A percentile compares a stretch with the other conserved stretches of the same genome.
Conservation (phyloP, 2,329 filamentous ascomycete species). For the Cercospora sojina region DNA sequence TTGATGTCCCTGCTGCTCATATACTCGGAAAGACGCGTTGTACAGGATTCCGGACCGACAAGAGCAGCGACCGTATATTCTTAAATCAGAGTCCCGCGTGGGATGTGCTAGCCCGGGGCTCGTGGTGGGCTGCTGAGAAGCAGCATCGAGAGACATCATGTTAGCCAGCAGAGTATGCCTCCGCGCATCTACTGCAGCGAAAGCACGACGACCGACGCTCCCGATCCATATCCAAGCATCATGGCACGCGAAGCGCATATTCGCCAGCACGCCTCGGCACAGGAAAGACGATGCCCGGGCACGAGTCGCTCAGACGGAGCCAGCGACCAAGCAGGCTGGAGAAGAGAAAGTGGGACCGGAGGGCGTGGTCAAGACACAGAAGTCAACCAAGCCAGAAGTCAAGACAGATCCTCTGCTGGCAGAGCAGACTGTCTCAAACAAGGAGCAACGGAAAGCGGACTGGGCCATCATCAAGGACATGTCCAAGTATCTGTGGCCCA, state of each 20-base stretch:
- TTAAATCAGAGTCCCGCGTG: neutral
- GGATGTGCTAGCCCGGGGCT: neutral
- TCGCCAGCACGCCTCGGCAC: conserved; percentile 46
- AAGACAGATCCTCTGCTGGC: conserved; percentile 60
- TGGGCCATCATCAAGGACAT: conserved; percentile 99
- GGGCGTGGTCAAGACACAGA: conserved; percentile 37
- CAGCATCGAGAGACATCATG: conserved; percentile 24
- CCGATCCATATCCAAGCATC: conserved; percentile 21
- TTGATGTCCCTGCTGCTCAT: neutral
- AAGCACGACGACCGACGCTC: conserved; percentile 8
- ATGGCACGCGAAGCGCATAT: conserved; percentile 41
- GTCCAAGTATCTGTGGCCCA: conserved; percentile 94
- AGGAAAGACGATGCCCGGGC: conserved; percentile 43
- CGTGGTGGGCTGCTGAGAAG: neutral
- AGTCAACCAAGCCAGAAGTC: conserved; percentile 33
- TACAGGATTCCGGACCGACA: neutral
- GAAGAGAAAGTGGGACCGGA: conserved; percentile 39
- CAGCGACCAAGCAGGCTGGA: conserved; percentile 30
- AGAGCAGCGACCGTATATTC: neutral
- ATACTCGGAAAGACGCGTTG: neutral
- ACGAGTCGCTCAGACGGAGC: conserved; percentile 29
- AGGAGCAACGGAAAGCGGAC: conserved; percentile 92
- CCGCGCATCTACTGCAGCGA: conserved; percentile 20
- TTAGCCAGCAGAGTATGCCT: conserved; percentile 32
- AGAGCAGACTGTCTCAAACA: conserved; percentile 64